Evolutionary conservation across 2,329 filamentous ascomycete genomes (phyloP).

Genomic region (Hymenoscyphus fraxineus): DNA sequence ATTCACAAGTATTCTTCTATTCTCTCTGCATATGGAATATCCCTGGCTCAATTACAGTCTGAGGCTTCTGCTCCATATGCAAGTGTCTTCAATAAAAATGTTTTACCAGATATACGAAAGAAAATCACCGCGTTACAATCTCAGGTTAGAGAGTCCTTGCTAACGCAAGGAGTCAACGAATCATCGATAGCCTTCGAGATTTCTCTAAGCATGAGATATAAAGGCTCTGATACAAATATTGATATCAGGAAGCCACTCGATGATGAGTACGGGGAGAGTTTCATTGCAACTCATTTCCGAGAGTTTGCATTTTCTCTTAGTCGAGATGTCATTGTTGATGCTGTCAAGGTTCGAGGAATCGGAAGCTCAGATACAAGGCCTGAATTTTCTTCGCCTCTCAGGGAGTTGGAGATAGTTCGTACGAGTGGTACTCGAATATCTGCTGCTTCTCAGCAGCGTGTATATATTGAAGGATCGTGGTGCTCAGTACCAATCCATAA

Average conservation of each 20-base stretch:
- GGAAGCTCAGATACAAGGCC: slow-evolving; percentile 41
- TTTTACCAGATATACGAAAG: not conserved
- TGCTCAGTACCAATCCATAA: not conserved
- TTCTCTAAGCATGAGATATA: slow-evolving; percentile 80
- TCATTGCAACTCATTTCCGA: slow-evolving; percentile 78
- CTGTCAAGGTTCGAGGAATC: slow-evolving; percentile 80
- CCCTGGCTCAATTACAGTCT: slow-evolving; percentile 52
- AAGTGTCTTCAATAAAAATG: not conserved
- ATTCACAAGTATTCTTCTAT: slow-evolving; percentile 84
- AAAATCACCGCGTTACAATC: not conserved
- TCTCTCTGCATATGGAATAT: slow-evolving; percentile 86
- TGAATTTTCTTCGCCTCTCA: not conserved
- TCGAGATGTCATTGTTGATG: slow-evolving; percentile 81
- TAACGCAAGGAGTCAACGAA: not conserved
- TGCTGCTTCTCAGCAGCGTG: not conserved
- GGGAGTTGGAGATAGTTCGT: not conserved
- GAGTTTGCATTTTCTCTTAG: slow-evolving; percentile 85
- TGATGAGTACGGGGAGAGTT: slow-evolving; percentile 66
- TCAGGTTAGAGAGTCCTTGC: not conserved
- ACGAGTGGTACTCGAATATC: not conserved
- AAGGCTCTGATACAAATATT: slow-evolving; percentile 80
- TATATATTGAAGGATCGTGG: not conserved
- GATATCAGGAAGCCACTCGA: slow-evolving; percentile 66
- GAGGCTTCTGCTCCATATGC: not conserved
- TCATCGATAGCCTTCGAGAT: not conserved